Evolutionary conservation across 2,329 filamentous ascomycete genomes (phyloP).

Genomic region (Truncatella angustata): DNA sequence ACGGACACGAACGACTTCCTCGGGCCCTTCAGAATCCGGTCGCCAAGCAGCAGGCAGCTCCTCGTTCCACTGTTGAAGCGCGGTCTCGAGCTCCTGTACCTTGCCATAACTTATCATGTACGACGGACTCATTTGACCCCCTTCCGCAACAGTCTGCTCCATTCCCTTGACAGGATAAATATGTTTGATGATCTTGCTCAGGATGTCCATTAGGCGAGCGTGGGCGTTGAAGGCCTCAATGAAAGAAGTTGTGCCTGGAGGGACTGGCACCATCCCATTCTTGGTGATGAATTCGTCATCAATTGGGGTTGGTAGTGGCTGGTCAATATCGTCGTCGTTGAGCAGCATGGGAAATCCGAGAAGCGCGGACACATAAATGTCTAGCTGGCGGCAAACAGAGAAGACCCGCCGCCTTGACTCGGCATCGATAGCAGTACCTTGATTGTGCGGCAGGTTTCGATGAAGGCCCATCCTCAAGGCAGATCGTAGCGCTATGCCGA

Average conservation of each 20-base stretch:
- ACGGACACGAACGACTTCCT: slow-evolving; percentile 72
- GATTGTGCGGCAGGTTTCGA: slow-evolving; percentile 64
- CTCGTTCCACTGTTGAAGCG: slow-evolving; percentile 63
- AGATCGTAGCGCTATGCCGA: slow-evolving; percentile 74
- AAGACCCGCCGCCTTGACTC: slow-evolving; percentile 65
- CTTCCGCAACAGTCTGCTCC: slow-evolving; percentile 43
- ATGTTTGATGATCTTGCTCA: slow-evolving; percentile 62
- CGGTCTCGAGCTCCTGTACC: slow-evolving; percentile 63
- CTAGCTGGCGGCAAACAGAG: slow-evolving; percentile 68
- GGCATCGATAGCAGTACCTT: slow-evolving; percentile 60
- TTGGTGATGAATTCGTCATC: slow-evolving; percentile 67
- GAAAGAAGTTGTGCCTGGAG: slow-evolving; percentile 55
- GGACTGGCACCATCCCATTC: slow-evolving; percentile 53
- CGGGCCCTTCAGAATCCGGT: slow-evolving; percentile 73
- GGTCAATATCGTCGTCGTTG: slow-evolving; percentile 64
- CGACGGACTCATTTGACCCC: slow-evolving; percentile 41
- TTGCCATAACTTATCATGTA: slow-evolving; percentile 63
- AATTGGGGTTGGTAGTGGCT: slow-evolving; percentile 61
- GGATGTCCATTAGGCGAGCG: slow-evolving; percentile 60
- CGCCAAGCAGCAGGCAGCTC: slow-evolving; percentile 72
- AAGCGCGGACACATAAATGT: slow-evolving; percentile 67
- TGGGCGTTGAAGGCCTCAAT: slow-evolving; percentile 67
- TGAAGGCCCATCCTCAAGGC: slow-evolving; percentile 78
- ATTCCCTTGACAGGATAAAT: slow-evolving; percentile 64
- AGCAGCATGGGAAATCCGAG: slow-evolving; percentile 65